These are phyloP conservation scores for Paecilomyces sp. DNA, from an alignment of 2,329 filamentous ascomycete genomes.

Conservation along the genomic window DNA sequence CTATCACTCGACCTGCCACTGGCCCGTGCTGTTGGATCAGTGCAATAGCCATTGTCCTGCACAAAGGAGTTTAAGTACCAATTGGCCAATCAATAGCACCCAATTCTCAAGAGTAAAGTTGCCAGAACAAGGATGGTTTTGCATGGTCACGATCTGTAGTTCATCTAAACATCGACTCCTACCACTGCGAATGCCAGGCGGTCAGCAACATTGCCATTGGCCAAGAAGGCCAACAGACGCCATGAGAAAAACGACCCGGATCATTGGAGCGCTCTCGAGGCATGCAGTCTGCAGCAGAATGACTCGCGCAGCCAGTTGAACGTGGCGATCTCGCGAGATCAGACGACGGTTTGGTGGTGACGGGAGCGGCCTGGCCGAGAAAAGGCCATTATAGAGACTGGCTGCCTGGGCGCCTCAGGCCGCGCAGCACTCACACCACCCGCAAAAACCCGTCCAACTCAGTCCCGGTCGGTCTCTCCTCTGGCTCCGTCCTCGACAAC, in stretches of 20 bases:
- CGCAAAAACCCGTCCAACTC: conserved; percentile 9
- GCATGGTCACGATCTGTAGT: background rate
- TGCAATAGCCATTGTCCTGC: no score
- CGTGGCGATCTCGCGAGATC: background rate
- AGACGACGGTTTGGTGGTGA: background rate
- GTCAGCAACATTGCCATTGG: background rate
- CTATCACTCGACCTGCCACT: background rate
- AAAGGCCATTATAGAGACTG: background rate
- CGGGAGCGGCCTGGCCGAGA: background rate
- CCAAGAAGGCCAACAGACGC: background rate
- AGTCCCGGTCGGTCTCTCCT: background rate
- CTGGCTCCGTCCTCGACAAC: conserved; percentile 3
- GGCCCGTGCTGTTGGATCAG: background rate
- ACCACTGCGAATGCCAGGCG: background rate
- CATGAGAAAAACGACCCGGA: background rate
- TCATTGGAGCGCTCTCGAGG: background rate
- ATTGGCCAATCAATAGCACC: background rate
- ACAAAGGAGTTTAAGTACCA: background rate
- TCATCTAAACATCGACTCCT: background rate
- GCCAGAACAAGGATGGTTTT: background rate
- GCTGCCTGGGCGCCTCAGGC: conserved; percentile 6
- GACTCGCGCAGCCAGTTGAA: background rate
- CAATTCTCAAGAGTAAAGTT: background rate
- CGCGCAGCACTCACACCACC: conserved; percentile 8
- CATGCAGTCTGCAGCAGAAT: background rate